phyloP scores from a whole-genome alignment of 345 rosid species.

The Syzygium aromaticum region DNA sequence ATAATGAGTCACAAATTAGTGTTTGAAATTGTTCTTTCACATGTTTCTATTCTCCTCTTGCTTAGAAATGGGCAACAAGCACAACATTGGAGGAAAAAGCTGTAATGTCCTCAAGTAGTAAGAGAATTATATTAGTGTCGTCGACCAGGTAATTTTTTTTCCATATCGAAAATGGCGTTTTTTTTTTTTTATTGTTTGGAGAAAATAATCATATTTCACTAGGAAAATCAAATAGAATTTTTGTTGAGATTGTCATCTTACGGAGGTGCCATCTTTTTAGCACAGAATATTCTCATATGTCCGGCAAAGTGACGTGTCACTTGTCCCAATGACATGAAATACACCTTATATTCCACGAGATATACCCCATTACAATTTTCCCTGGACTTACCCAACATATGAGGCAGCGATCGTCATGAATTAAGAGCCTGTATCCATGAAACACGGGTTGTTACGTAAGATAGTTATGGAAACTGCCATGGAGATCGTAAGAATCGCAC shows the following conservation, averaged over 20 bases:
- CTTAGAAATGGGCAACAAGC: not conserved
- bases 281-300: not conserved
- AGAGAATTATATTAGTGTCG: not conserved
- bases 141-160: not conserved
- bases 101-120: not conserved
- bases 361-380: not conserved
- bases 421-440: not conserved
- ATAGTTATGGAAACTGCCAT: not conserved
- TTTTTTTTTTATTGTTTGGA: not conserved
- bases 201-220: not conserved
- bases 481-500: not conserved
- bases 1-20: no score
- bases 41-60: not conserved
- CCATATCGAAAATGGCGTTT: not conserved
- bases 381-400: not conserved
- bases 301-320: not conserved
- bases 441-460: not conserved
- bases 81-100: not conserved
- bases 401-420: fast-evolving
- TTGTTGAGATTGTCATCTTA: not conserved
- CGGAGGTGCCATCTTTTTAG: not conserved
- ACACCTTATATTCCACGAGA: not conserved
- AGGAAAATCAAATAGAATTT: no score
- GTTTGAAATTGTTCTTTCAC: not conserved
- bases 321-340: not conserved